A percentile compares a stretch with the other conserved stretches of the same genome.
These are phyloP conservation scores for Zygosaccharomyces sapae DNA, from an alignment of 1,139 yeast species.

Conservation along the genomic window DNA sequence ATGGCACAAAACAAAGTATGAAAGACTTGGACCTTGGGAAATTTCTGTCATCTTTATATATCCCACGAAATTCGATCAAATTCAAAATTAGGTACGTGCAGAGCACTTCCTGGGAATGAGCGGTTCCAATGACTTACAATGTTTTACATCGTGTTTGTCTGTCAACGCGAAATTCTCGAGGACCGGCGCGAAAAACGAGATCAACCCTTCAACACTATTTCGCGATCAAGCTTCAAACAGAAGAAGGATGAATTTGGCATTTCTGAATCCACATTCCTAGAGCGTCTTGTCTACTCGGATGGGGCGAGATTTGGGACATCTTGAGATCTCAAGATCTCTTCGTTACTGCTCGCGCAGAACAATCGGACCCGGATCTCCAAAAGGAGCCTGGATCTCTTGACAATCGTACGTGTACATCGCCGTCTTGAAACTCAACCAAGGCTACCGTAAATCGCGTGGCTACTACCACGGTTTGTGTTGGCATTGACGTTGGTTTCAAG, in stretches of 20 bases:
- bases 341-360: background rate
- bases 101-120: background rate
- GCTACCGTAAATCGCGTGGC: conserved; percentile 4
- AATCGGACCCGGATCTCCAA: background rate
- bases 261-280: background rate
- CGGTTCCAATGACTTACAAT: background rate
- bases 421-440: background rate
- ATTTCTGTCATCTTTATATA: conserved; percentile 5
- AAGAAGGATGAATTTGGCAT: background rate
- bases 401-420: background rate
- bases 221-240: conserved; percentile 2
- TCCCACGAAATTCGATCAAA: background rate
- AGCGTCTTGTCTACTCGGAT: background rate
- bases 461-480: background rate
- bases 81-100: background rate
- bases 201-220: background rate
- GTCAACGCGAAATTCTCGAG: conserved; percentile 3
- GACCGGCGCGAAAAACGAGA: background rate
- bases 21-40: background rate
- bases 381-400: background rate
- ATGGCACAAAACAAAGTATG: conserved; percentile 5
- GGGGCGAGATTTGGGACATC: background rate
- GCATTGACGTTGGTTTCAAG: no score
- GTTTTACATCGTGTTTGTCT: conserved; percentile 5
- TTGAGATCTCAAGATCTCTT: no score